Evolutionary conservation across 108 stramenopile genomes (phyloP), one percentile per base, ranked within the genome.

Genomic region (Epithemia pelagica): DNA sequence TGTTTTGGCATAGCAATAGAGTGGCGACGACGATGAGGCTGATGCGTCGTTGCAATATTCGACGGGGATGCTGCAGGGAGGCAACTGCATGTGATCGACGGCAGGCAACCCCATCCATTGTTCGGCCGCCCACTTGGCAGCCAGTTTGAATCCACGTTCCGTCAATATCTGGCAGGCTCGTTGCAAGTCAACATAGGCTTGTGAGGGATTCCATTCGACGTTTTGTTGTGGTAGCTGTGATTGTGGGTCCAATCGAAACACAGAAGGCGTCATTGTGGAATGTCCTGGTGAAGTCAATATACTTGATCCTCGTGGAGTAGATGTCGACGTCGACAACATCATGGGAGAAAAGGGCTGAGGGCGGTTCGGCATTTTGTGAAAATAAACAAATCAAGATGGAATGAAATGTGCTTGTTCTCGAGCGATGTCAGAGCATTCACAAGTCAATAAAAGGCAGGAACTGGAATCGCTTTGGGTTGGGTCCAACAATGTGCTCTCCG

Each of bases 101-200:
- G 54, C 57, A 21, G 59, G 59, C 58, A 91, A 68, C 0, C 88
- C 90, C 37, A 84, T 68, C 30, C 86, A 62, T 71, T 91, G 90
- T 57, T 90, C 90, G 28, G 86, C 80, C 15, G 89, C 88, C 88
- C 88, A 95, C 54, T 86, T 82, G 65, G 87, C 74, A 0, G 88
- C 85, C 31, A 89, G 46, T 67, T 90, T 90, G 56, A 91, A 71
- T 25, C 89, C 68, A 21, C 72, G 61, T 56, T 82, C 76, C 15
- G 61, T 58, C 31, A 86, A 58, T 1, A 75, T 33, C 2, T 60
- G 31, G 7, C 71, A 63, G 0, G 82, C 82, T 19, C 59, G 53
- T 23, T 74, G 67, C 28, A 86, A 55, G 25, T 82, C 79, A 20
- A 59, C 55, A 51, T 67, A 68, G 37, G 79, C 69, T 30, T 66